phyloP scores from a whole-genome alignment of 129 eudicot genomes.

The Helianthus tuberosus region DNA sequence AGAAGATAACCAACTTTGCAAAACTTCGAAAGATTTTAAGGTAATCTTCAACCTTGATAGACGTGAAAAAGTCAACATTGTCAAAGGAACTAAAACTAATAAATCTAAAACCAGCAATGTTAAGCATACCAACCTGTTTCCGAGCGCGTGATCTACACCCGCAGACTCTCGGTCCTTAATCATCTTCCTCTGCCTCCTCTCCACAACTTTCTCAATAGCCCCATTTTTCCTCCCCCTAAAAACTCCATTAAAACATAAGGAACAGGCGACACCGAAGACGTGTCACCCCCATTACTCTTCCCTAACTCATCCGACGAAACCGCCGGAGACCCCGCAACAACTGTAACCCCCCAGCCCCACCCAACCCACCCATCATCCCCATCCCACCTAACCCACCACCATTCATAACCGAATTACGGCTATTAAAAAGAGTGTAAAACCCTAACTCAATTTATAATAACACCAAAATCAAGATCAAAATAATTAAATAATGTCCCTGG shows the following conservation, averaged over 20 bases:
- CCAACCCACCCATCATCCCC: conserved; percentile 54
- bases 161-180: conserved; percentile 96
- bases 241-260: conserved; percentile 83
- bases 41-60: background rate
- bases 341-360: conserved; percentile 56
- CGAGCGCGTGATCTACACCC: conserved; percentile 95
- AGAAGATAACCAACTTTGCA: conserved; percentile 4
- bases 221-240: conserved; percentile 66
- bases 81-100: background rate
- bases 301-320: conserved; percentile 79
- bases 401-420: conserved; percentile 45
- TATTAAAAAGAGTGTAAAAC: background rate
- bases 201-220: conserved; percentile 85
- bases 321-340: conserved; percentile 75
- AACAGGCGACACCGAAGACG: conserved; percentile 82
- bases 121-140: conserved; percentile 89
- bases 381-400: conserved; percentile 51
- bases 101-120: background rate
- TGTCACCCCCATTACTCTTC: conserved; percentile 93
- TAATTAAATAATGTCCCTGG: too few relatives aligned
- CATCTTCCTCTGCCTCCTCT: conserved; percentile 96
- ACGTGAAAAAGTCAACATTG: background rate
- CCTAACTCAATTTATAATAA: conserved; percentile 23
- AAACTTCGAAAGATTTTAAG: background rate
- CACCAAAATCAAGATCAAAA: background rate